These are phyloP conservation scores for Aureobasidium sp. DNA, from an alignment of 2,329 filamentous ascomycete species.

Conservation along the genomic window DNA sequence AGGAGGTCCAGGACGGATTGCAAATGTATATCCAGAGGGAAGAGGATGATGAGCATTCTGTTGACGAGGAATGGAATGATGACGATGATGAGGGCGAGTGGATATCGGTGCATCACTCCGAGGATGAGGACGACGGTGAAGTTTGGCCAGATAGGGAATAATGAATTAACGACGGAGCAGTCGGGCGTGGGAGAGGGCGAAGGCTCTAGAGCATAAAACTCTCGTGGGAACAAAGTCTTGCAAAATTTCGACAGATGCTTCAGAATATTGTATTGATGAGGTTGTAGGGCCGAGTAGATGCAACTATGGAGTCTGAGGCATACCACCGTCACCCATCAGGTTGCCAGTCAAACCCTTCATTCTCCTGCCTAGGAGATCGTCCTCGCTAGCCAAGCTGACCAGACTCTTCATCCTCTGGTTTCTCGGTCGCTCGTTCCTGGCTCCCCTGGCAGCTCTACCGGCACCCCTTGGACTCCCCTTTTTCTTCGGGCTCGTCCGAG, in stretches of 20 bases:
- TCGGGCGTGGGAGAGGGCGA: neutral
- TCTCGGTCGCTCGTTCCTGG: constrained; percentile 19
- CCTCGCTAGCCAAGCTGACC: constrained; percentile 38
- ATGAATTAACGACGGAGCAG: neutral
- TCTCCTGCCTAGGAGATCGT: constrained; percentile 38
- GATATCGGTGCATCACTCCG: neutral
- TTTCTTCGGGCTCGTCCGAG: constrained; percentile 16
- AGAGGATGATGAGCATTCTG: neutral
- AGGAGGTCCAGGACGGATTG: neutral
- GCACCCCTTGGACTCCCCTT: constrained; percentile 8
- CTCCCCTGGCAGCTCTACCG: constrained; percentile 14
- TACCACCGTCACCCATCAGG: constrained; percentile 21
- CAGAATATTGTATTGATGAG: neutral
- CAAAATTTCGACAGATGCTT: too few species aligned
- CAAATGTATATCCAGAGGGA: neutral
- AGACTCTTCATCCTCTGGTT: constrained; percentile 31
- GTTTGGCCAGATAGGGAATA: neutral
- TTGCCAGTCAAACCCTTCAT: constrained; percentile 39
- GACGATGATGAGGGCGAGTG: neutral
- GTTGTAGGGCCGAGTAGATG: neutral
- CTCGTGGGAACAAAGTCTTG: neutral
- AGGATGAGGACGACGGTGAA: neutral
- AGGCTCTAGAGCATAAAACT: neutral
- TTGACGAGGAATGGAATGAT: neutral
- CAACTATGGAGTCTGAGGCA: constrained; percentile 8